Evolutionary conservation across 1,284 basidiomycete genomes (phyloP), one percentile per base, ranked within the genome.

Genomic region (Marasmius tenuissimus): DNA sequence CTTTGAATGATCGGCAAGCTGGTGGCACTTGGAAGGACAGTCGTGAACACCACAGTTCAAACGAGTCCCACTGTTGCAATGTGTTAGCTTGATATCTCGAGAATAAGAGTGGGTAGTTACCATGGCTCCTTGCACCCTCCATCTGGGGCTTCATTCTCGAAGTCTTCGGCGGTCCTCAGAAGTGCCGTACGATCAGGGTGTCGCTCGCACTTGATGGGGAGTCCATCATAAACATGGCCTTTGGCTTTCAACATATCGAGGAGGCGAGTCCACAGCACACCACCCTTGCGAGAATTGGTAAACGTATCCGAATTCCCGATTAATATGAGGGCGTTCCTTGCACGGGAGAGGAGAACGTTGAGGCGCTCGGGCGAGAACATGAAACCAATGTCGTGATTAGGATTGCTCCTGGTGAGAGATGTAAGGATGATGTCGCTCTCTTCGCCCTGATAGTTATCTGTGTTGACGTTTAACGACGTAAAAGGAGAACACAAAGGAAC

Each of bases 381-480:
- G 72, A 89, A 89, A 0, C 87, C 88, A 35, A 89, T 89, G 62
- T 81, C 82, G 59, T 78, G 72, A 0, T 72, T 63, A 0, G 75
- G 14, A 63, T 89, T 89, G 67, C 85, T 87, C 48, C 88, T 73
- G 0, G 85, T 86, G 11, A 89, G 70, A 8, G 81, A 85, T n/a
- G 78, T 76, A 34, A 89, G 78, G 34, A 89, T 85, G 51, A 89
- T 84, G 27, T 88, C 79, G 47, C 84, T 85, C 69, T 89, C 87
- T 68, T 89, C 88, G 27, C 88, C 88, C 65, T 89, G 87, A 62
- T 86, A 87, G 61, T 87, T 87, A 61, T 87, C 85, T 86, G 54
- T 42, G 8, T 27, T 37, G 52, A 54, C 38, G 16, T 60, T 55
- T n/a, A 67, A 52, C 57, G 54, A 37, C 47, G 50, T 48, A 45